Conservation (phyloP, 495 filamentous ascomycete genomes). For the Aspergillus asperescens region DNA sequence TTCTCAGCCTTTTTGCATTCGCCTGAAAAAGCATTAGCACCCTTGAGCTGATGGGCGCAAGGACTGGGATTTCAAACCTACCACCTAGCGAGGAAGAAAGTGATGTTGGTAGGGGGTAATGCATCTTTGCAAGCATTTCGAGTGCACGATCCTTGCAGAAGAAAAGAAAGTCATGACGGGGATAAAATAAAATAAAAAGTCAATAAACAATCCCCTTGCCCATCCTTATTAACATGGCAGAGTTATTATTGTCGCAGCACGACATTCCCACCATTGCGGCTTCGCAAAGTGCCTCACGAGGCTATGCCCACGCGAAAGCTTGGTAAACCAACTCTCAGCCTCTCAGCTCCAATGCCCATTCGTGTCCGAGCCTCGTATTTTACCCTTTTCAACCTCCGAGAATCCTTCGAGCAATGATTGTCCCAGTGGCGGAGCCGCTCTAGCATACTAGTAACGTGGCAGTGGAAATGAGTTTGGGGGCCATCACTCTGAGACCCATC, state of each 20-base stretch:
- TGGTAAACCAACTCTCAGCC: background rate
- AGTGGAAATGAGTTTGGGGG: constrained; percentile 2
- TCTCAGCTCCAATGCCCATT: background rate
- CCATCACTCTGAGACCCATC: background rate
- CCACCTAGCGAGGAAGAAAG: constrained; percentile 4
- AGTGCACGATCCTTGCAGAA: background rate
- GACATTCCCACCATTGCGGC: background rate
- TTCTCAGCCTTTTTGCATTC: constrained; percentile 80
- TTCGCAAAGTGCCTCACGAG: background rate
- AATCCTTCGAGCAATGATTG: background rate
- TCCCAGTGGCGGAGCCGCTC: constrained; percentile 1
- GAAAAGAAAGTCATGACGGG: background rate
- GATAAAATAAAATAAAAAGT: background rate
- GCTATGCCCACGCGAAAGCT: background rate
- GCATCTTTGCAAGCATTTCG: constrained; percentile 4
- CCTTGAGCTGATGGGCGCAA: too few species aligned
- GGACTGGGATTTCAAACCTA: background rate
- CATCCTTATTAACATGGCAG: background rate
- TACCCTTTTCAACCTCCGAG: background rate
- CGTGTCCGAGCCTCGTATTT: background rate
- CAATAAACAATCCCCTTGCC: background rate
- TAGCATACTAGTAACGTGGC: background rate
- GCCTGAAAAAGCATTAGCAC: constrained; percentile 37
- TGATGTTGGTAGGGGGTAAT: background rate
- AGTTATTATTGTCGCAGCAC: background rate